These are phyloP conservation scores for Dictyostelium citrinum DNA, from an alignment of 78 protist species.

Conservation along the genomic window DNA sequence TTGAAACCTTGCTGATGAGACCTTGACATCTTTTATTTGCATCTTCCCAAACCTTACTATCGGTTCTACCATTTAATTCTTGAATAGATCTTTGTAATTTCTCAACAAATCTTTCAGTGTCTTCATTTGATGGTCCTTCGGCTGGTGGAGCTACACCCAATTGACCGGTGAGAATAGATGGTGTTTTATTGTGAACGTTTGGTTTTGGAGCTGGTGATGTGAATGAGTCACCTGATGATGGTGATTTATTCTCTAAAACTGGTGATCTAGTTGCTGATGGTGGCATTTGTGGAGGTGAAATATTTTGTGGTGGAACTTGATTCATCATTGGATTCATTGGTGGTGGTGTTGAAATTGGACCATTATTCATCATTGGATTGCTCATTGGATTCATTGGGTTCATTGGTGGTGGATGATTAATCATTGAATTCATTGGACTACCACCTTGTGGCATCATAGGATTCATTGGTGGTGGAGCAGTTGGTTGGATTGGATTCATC, in stretches of 20 bases:
- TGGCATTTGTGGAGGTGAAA: constrained; percentile 27
- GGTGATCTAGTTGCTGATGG: constrained; percentile 20
- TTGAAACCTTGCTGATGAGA: constrained; percentile 29
- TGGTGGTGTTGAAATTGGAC: not conserved
- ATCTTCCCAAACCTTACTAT: constrained; percentile 49
- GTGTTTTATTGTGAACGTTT: constrained; percentile 54
- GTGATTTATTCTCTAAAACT: not conserved
- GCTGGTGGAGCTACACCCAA: not conserved
- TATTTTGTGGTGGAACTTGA: not conserved
- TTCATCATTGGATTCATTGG: constrained; percentile 15
- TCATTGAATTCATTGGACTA: not conserved
- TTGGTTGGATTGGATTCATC: not conserved
- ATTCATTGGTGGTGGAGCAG: constrained; percentile 14
- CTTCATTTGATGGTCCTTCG: not conserved
- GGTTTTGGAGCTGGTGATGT: constrained; percentile 60
- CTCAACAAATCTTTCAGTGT: not conserved
- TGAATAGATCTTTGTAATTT: not conserved
- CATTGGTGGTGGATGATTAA: not conserved
- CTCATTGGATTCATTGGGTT: too few species aligned
- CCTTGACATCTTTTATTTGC: constrained; percentile 29
- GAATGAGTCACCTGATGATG: not conserved
- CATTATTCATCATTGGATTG: not conserved
- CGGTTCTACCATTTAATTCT: not conserved
- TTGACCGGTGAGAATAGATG: constrained; percentile 1
- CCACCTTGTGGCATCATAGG: not conserved